These are phyloP conservation scores for Olyra latifolia DNA, from an alignment of 176 grass and related monocot genomes.

Conservation along the genomic window DNA sequence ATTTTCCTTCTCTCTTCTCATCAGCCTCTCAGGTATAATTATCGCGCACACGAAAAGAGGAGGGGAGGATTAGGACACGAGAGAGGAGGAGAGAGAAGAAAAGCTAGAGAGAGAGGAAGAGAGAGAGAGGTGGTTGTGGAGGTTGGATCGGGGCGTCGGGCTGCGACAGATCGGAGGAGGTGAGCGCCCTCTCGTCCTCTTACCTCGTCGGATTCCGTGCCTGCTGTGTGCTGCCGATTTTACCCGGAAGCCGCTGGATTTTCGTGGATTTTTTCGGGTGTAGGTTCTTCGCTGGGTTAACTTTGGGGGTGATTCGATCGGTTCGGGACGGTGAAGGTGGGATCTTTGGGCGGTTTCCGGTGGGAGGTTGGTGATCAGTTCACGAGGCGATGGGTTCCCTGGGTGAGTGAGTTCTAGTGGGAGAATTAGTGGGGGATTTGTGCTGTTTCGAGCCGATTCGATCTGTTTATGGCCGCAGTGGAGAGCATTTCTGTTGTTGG, in stretches of 20 bases:
- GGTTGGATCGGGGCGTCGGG: constrained; percentile 16
- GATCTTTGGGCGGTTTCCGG: not conserved
- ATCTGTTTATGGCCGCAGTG: not conserved
- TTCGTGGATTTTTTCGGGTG: not conserved
- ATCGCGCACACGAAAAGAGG: constrained; percentile 35
- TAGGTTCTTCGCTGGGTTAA: not conserved
- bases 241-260: not conserved
- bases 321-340: not conserved
- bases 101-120: constrained; percentile 15
- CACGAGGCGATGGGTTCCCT: not conserved
- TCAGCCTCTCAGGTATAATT: constrained; percentile 7
- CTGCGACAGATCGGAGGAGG: constrained; percentile 49
- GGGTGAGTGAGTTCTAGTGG: not conserved
- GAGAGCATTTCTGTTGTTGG: constrained; percentile 30
- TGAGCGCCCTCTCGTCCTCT: constrained; percentile 28
- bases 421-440: constrained; percentile 7
- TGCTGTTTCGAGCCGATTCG: constrained; percentile 16
- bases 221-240: not conserved
- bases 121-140: constrained; percentile 24
- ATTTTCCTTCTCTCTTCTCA: too few species aligned
- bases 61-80: constrained; percentile 38
- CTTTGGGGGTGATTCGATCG: not conserved
- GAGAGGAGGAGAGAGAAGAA: constrained; percentile 13
- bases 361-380: not conserved
- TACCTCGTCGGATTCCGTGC: not conserved